Evolutionary conservation across 2,329 filamentous ascomycete species (phyloP), one percentile per base, ranked within the genome.

Genomic region (Fusarium sp.): DNA sequence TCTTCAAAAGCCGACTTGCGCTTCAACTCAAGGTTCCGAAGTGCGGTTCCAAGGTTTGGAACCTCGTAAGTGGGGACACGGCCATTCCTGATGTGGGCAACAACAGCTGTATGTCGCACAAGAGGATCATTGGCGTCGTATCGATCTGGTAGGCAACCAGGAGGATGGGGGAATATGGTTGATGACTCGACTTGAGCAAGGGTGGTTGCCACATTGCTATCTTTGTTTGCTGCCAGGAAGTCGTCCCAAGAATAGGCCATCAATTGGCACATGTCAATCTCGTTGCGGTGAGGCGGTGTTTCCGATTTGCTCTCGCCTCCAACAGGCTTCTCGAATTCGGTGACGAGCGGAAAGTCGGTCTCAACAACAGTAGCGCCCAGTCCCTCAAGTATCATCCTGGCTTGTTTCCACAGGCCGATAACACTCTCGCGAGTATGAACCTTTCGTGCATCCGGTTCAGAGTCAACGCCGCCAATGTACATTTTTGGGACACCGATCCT

Each of bases 401-500:
- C 63, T 4, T 30, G n/a, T 6, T 24, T 26, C 63, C 59, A 66
- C 10, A 64, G 59, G 1, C 57, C 11, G 5, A 66, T 44, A 6
- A 66, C 59, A 9, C 42, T 45, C 8, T 63, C 13, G 8, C 42
- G 54, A 6, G 55, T 60, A 20, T 60, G 28, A 6, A 64, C 61
- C 28, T 36, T 48, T 22, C 55, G 30, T 18, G 54, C 54, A 5
- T 35, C 13, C 3, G 50, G 45, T 6, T 61, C 45, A n/a, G 50
- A 63, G 14, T 58, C 60, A 2, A 48, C 11, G 3, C 61, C 70
- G 20, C 64, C 64, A 22, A 64, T 67, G n/a, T 65, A 65, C 39
- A 65, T 67, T 13, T 61, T 72, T 5, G 72, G 72, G 3, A 74
- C 64, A 1, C 71, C 72, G 0, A 74, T 63, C 14, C 4, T 62